Base-by-base conservation (phyloP, 169 alveolate species). In the Eimeria brunetti region DNA sequence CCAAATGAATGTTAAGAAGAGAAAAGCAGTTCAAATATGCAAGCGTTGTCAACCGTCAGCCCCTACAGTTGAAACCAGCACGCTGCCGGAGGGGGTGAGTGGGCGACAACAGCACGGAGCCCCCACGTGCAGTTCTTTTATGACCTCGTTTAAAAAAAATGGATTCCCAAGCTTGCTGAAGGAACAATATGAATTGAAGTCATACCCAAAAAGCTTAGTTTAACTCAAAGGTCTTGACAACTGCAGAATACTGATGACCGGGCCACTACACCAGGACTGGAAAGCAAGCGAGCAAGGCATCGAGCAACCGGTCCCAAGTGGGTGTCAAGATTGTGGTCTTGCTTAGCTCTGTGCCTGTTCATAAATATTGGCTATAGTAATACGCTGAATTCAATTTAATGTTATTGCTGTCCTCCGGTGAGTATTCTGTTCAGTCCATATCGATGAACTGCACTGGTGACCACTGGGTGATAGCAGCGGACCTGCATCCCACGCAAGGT, bases 211-310 rank as follows among this genome's bases (percentile, higher is more conserved):
- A 38, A 33, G 80, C 80, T 12, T 8, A 4, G 18, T 12, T 62
- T 0, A 22, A 0, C 18, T 5, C 6, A 8, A 16, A 11, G 51
- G 51, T 73, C 53, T 0, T 4, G 1, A 20, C 51, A 1, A 33
- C 51, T 33, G 2, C 6, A 14, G n/a, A 38, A 12, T 6, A 16
- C 38, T 12, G 33, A 14, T 73, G 56, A 73, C 38, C 56, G 83
- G 83, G 80, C 80, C 80, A 3, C 30, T 24, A 69, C 27, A 18
- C 56, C 0, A 16, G 20, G 83, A 38, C 38, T 53, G 83, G 33
- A 73, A 73, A 73, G 83, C 83, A 73, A 0, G 30, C 83, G 56
- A 38, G 83, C 56, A 73, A 51, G 8, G 51, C 83, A 73, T 73
- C 83, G 83, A 73, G 56, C 53, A 18, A 51, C 49, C 38, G 36